These are phyloP conservation scores for Psilocybe subaeruginosa DNA, from an alignment of 768 basidiomycete species.

Conservation along the genomic window DNA sequence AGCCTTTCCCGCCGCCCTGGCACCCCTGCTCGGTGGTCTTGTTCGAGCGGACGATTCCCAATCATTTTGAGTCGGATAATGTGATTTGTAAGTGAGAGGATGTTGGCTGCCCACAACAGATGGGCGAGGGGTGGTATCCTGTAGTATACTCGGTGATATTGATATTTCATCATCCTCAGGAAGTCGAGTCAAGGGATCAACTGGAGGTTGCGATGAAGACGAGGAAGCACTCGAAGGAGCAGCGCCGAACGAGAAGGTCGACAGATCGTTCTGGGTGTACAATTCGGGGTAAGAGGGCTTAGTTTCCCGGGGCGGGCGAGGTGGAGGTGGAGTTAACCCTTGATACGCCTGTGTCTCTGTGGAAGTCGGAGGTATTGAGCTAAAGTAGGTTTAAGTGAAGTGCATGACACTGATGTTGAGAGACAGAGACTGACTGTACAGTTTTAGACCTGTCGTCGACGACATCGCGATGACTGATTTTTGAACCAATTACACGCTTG, in stretches of 20 bases:
- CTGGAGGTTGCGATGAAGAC: conserved; percentile 29
- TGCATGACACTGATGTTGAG: conserved; percentile 1
- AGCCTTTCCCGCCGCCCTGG: conserved; percentile 15
- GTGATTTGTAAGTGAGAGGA: conserved; percentile 35
- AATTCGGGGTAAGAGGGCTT: conserved; percentile 29
- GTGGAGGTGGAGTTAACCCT: conserved; percentile 15
- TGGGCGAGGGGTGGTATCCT: conserved; percentile 53
- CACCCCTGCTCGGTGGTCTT: conserved; percentile 5
- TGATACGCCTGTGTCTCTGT: conserved; percentile 8
- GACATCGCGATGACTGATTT: conserved; percentile 22
- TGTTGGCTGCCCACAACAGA: conserved; percentile 42
- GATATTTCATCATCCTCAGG: conserved; percentile 39
- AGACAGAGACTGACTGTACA: conserved; percentile 13
- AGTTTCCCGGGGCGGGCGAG: conserved; percentile 13
- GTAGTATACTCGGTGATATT: conserved; percentile 20
- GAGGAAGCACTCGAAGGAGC: conserved; percentile 32
- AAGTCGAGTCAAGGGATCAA: conserved; percentile 40
- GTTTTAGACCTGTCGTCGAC: conserved; percentile 17
- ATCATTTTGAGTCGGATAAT: conserved; percentile 18
- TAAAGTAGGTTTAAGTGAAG: not conserved
- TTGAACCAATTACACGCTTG: conserved; percentile 15
- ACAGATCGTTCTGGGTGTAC: conserved; percentile 47
- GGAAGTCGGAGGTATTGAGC: conserved; percentile 10
- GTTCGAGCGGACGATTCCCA: conserved; percentile 14
- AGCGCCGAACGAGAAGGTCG: conserved; percentile 52